These are phyloP conservation scores for Chamaecrista fasciculata DNA, from an alignment of 306 rosid genomes.

Conservation along the genomic window DNA sequence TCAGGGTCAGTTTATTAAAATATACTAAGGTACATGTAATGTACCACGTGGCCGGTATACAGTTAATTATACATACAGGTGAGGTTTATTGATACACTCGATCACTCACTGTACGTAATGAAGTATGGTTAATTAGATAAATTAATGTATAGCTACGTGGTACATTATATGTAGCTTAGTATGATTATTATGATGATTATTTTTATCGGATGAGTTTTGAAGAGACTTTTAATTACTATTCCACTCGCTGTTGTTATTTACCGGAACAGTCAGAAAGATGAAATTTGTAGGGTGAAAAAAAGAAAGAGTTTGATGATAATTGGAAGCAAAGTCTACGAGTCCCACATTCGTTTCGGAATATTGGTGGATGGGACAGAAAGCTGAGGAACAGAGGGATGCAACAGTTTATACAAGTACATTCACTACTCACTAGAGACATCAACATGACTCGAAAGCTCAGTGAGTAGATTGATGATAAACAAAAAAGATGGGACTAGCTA, in stretches of 20 bases:
- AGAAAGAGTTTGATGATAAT: conserved; percentile 30
- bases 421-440: conserved; percentile 44
- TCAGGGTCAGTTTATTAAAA: conserved; percentile 13
- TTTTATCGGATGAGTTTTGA: conserved; percentile 2
- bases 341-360: conserved; percentile 71
- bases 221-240: conserved; percentile 2
- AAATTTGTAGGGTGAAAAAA: background rate
- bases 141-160: too few species aligned
- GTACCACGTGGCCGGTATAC: too few species aligned
- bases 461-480: conserved; percentile 42
- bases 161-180: too few species aligned
- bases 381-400: conserved; percentile 68
- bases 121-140: too few species aligned
- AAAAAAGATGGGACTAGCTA: conserved; percentile 45
- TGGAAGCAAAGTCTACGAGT: conserved; percentile 43
- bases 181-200: too few species aligned
- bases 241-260: conserved; percentile 34
- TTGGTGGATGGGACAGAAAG: conserved; percentile 91
- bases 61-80: too few species aligned
- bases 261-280: conserved; percentile 20
- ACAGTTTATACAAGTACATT: conserved; percentile 64
- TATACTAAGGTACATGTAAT: too few species aligned
- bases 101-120: too few species aligned
- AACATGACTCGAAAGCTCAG: conserved; percentile 45
- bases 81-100: too few species aligned